phyloP scores from a whole-genome alignment of 129 eudicot genomes.

The Daucus carota region DNA sequence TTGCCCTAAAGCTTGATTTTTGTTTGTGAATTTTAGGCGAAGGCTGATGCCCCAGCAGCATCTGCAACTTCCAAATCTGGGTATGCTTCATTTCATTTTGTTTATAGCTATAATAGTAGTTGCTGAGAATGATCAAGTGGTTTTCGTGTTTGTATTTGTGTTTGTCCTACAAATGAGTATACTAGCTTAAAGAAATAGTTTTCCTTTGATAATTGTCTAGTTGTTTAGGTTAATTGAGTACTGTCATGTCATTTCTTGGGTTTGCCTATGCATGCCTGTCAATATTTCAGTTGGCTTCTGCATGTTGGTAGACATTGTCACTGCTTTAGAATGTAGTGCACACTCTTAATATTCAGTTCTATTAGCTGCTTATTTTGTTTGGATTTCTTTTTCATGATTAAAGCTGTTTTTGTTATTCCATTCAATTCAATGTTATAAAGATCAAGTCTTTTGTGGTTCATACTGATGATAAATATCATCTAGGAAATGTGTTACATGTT shows the following conservation, averaged over 20 bases:
- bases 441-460: background rate
- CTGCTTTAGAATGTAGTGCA: background rate
- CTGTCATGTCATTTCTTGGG: background rate
- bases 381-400: no score
- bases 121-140: background rate
- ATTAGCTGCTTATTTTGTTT: no score
- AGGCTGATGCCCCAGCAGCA: slow-evolving; percentile 31
- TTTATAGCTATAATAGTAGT: background rate
- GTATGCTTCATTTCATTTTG: slow-evolving; percentile 16
- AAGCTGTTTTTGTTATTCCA: background rate
- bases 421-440: background rate
- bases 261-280: background rate
- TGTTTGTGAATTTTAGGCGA: slow-evolving; percentile 31
- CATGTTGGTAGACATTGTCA: background rate
- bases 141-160: background rate
- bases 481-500: background rate
- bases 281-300: background rate
- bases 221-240: background rate
- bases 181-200: background rate
- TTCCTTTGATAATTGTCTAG: background rate
- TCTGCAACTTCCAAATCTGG: slow-evolving; percentile 44
- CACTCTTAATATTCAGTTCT: background rate
- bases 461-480: background rate
- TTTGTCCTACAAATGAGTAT: background rate
- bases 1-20: background rate